Conservation (phyloP, 78 protist species). For the Mastigamoeba balamuthi region DNA sequence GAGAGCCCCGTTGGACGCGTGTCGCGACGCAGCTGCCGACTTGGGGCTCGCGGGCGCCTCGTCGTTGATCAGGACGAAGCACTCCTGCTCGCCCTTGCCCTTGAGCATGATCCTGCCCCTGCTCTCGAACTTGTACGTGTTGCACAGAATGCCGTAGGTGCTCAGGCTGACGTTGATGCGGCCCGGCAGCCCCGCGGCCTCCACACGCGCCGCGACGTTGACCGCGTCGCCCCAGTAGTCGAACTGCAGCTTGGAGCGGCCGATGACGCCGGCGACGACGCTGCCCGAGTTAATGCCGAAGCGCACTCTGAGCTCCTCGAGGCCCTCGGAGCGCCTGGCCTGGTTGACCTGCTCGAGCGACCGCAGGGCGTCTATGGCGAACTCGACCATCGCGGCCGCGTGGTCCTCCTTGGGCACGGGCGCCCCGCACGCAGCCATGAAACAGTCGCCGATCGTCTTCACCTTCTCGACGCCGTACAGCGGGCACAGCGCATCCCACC, state of each 20-base stretch:
- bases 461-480: neutral
- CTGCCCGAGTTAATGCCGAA: conserved; percentile 19
- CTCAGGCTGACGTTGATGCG: neutral
- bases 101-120: too few species aligned
- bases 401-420: neutral
- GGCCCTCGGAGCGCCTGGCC: neutral
- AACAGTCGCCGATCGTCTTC: neutral
- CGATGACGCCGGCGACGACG: conserved; percentile 23
- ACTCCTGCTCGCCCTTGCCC: too few species aligned
- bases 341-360: neutral
- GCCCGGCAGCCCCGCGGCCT: neutral
- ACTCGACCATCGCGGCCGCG: neutral
- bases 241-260: neutral
- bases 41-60: too few species aligned
- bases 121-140: too few species aligned
- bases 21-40: too few species aligned
- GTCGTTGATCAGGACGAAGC: too few species aligned
- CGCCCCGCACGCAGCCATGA: neutral
- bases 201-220: neutral
- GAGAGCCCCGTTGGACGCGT: too few species aligned
- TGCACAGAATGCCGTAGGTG: neutral
- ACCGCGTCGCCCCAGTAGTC: conserved; percentile 25
- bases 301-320: neutral
- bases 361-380: neutral
- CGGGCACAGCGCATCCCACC: neutral